Base-by-base conservation (phyloP, 1,284 basidiomycete species). In the Trametes sp. region DNA sequence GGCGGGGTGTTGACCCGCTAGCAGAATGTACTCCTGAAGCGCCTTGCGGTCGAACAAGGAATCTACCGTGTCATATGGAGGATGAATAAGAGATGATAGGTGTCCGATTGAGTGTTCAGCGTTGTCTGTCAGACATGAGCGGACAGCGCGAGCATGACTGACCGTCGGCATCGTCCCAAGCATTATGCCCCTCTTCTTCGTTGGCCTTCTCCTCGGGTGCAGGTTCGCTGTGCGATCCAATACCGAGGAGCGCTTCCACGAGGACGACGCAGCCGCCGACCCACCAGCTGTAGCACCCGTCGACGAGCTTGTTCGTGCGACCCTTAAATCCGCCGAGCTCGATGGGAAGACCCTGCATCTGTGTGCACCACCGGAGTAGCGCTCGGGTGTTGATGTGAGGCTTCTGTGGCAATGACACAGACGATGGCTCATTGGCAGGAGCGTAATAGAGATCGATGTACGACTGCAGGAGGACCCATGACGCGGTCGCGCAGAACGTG, bases 231-330 rank as follows among this genome's bases (percentile, higher is more conserved):
- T 59, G 59, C 33, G 49, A 29, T 16, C 26, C 70, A 64, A 53
- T 57, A 35, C 49, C 77, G 70, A 55, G 77, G 1, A 92, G 76
- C 13, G 92, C 88, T 57, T 93, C 91, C 0, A 98, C 78, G 11
- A 98, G 79, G 0, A 87, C 84, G 73, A 98, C 93, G n/a, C 92
- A 85, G 0, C 96, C 96, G 2, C 94, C 97, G 29, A 96, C 94
- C 93, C 96, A 99, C 98, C 98, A 99, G 33, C 93, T 90, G 76
- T 99, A 99, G 78, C 98, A 99, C 2, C 97, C 98, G 73, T 99
- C 98, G 0, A 99, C 97, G 14, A 99, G 86, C 78, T 99, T 99
- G 77, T 99, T 99, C 62, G 94, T 95, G 46, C 98, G 83, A 0
- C 98, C 98, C 50, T 87, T 86, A 78, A 99, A 98, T 0, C 97